A percentile compares a stretch with the other conserved stretches of the same genome.
Conservation (phyloP, 1,284 basidiomycete species). For the Ustanciosporium gigantosporum region DNA sequence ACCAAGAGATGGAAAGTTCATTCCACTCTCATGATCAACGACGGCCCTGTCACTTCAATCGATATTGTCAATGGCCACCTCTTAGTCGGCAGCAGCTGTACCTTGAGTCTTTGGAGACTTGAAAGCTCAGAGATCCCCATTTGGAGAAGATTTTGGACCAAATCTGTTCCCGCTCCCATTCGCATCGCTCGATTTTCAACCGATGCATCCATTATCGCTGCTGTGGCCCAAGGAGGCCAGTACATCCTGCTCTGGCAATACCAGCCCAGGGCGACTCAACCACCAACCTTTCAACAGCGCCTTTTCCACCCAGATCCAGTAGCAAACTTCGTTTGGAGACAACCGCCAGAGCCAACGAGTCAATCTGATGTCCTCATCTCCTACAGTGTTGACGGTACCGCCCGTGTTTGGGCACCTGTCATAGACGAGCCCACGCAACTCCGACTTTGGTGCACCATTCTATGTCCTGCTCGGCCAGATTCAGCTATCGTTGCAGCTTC, state of each 20-base stretch:
- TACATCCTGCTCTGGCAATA: conserved; percentile 33
- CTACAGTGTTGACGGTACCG: conserved; percentile 32
- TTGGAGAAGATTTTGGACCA: conserved; percentile 37
- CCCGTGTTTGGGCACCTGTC: conserved; percentile 44
- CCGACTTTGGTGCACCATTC: conserved; percentile 40
- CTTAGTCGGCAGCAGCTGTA: conserved; percentile 17
- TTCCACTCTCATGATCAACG: conserved; percentile 33
- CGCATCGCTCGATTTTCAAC: conserved; percentile 27
- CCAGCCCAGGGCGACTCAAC: conserved; percentile 11
- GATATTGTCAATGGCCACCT: conserved; percentile 24
- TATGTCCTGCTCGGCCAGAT: background rate
- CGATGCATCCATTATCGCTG: conserved; percentile 32
- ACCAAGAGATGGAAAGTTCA: conserved; percentile 37
- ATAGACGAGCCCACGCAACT: conserved; percentile 47
- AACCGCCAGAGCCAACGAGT: conserved; percentile 25
- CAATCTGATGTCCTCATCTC: conserved; percentile 42
- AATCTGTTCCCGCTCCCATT: conserved; percentile 15
- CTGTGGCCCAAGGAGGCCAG: conserved; percentile 22
- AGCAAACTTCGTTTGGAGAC: conserved; percentile 14
- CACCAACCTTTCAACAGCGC: conserved; percentile 17
- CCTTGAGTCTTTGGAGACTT: conserved; percentile 32
- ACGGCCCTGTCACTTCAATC: conserved; percentile 22
- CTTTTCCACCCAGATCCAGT: conserved; percentile 34
- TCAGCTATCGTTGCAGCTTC: background rate
- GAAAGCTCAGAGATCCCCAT: conserved; percentile 26